phyloP scores from a whole-genome alignment of 768 basidiomycete species.

The Candolleomyces efflorescens region DNA sequence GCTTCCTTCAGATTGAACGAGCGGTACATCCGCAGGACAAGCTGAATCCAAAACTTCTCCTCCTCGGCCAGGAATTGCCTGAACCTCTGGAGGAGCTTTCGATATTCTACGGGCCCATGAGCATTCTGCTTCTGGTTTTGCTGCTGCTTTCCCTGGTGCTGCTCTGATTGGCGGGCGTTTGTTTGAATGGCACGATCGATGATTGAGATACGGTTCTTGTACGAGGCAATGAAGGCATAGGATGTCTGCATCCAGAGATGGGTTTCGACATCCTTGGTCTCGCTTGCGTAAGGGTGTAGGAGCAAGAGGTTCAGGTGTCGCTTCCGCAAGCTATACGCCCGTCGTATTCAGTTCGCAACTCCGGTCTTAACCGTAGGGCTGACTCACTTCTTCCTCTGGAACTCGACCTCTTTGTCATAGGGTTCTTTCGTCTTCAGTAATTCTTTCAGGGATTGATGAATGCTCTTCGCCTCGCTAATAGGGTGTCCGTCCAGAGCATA shows the following conservation, averaged over 20 bases:
- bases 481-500: background rate
- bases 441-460: constrained; percentile 73
- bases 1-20: constrained; percentile 70
- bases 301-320: constrained; percentile 68
- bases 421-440: constrained; percentile 69
- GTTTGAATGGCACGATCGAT: constrained; percentile 57
- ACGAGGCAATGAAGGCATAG: constrained; percentile 76
- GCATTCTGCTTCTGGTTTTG: constrained; percentile 1
- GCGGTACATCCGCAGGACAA: constrained; percentile 71
- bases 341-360: constrained; percentile 11
- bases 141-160: background rate
- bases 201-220: constrained; percentile 68
- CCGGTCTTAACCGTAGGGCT: constrained; percentile 7
- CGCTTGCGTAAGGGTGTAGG: constrained; percentile 61
- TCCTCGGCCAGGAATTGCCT: constrained; percentile 86
- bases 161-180: constrained; percentile 31
- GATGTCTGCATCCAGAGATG: constrained; percentile 93
- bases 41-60: constrained; percentile 85
- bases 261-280: constrained; percentile 76
- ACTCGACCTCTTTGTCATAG: constrained; percentile 84
- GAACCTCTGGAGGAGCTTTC: constrained; percentile 85
- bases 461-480: constrained; percentile 49
- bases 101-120: constrained; percentile 72
- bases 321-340: constrained; percentile 54
- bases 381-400: constrained; percentile 79